Conservation (phyloP, 805 yeast genomes). For the Nakazawaea wyomingensis region DNA sequence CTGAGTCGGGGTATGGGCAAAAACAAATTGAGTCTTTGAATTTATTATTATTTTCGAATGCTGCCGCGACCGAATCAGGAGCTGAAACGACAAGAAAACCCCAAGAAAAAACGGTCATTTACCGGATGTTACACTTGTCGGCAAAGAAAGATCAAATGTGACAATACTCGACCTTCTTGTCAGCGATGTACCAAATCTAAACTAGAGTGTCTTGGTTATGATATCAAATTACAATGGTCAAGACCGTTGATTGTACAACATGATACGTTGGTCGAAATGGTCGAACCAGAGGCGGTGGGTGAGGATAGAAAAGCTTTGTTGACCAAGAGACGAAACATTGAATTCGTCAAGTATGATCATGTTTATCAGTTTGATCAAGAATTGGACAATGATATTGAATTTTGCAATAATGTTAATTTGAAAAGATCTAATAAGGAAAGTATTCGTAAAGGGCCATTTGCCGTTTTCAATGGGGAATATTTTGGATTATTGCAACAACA, state of each 20-base stretch:
- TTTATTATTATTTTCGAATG: too few relatives aligned
- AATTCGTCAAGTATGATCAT: conserved; percentile 35
- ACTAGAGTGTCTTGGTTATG: conserved; percentile 44
- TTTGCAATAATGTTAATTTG: conserved; percentile 18
- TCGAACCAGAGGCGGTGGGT: conserved; percentile 14
- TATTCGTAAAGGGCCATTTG: conserved; percentile 24
- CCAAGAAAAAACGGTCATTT: conserved; percentile 28
- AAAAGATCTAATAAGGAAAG: background rate
- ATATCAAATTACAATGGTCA: conserved; percentile 42
- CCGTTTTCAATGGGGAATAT: conserved; percentile 11
- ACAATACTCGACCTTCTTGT: conserved; percentile 40
- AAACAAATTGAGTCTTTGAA: too few relatives aligned
- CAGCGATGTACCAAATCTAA: conserved; percentile 40
- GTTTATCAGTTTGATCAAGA: conserved; percentile 33
- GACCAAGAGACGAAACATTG: conserved; percentile 36
- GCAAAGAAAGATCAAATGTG: conserved; percentile 48
- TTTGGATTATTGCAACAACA: conserved; percentile 2
- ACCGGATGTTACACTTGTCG: conserved; percentile 57
- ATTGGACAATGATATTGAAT: conserved; percentile 32
- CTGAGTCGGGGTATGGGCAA: too few relatives aligned
- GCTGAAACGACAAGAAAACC: too few relatives aligned
- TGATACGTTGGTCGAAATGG: conserved; percentile 17
- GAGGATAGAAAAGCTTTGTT: conserved; percentile 1
- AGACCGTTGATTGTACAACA: conserved; percentile 30
- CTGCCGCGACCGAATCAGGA: background rate